Conservation (phyloP, 148 eudicot genomes). For the Spergularia marina region DNA sequence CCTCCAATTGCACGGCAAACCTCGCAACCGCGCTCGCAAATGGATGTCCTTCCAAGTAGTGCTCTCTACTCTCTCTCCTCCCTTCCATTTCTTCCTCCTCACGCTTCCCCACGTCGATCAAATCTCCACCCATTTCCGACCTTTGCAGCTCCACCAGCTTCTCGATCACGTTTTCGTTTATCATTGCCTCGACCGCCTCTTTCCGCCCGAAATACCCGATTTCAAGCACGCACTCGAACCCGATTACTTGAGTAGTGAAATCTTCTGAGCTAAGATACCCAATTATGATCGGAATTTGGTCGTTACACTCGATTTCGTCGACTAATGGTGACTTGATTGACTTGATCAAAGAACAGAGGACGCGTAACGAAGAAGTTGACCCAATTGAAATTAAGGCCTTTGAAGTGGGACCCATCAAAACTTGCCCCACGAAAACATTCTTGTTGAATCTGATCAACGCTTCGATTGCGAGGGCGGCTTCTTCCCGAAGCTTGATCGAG, state of each 20-base stretch:
- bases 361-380: conserved; percentile 37
- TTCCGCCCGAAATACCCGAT: conserved; percentile 86
- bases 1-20: conserved; percentile 82
- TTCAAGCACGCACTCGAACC: conserved; percentile 59
- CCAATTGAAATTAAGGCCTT: conserved; percentile 47
- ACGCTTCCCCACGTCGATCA: conserved; percentile 51
- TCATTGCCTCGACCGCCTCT: conserved; percentile 82
- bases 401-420: conserved; percentile 50
- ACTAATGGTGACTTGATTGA: conserved; percentile 74
- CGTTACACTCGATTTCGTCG: conserved; percentile 59
- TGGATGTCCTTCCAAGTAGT: conserved; percentile 44
- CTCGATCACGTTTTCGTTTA: conserved; percentile 45
- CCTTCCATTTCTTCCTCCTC: conserved; percentile 31
- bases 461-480: conserved; percentile 42
- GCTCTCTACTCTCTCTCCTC: conserved; percentile 26
- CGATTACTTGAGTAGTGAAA: conserved; percentile 26
- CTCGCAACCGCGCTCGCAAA: conserved; percentile 78
- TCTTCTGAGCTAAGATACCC: conserved; percentile 34
- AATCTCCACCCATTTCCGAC: conserved; percentile 55
- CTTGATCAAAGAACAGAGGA: conserved; percentile 51
- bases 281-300: conserved; percentile 45
- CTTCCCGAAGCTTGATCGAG: conserved; percentile 43
- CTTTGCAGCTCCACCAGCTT: conserved; percentile 69
- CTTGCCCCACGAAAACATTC: conserved; percentile 80
- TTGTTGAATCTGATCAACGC: conserved; percentile 67